These are phyloP conservation scores for Saururus chinensis DNA, from an alignment of 164 flowering plant species.

Conservation along the genomic window DNA sequence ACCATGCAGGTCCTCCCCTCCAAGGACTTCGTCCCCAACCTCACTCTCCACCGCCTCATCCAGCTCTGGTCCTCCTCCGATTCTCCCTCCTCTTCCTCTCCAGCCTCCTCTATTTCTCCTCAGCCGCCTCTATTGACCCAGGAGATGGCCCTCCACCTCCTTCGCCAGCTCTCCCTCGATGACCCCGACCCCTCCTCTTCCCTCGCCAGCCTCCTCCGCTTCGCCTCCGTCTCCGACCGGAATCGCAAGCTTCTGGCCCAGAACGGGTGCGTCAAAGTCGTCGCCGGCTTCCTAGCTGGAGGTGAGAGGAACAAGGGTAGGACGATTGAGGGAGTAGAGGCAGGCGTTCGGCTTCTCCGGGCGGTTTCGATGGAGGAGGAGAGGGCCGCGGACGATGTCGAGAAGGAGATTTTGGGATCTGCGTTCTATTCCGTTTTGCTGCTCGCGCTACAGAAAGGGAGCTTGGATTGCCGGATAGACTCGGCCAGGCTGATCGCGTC, in stretches of 20 bases:
- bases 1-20: constrained; percentile 76
- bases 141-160: neutral
- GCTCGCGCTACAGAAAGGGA: constrained; percentile 25
- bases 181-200: neutral
- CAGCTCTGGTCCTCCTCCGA: constrained; percentile 65
- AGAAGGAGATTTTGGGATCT: neutral
- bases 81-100: neutral
- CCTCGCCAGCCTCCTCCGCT: constrained; percentile 13
- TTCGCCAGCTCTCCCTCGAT: neutral
- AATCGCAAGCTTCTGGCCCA: constrained; percentile 32
- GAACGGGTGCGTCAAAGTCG: constrained; percentile 27
- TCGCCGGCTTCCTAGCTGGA: constrained; percentile 24
- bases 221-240: constrained; percentile 32
- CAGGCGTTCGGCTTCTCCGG: constrained; percentile 22
- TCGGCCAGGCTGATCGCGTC: constrained; percentile 32
- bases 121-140: neutral
- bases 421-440: constrained; percentile 18
- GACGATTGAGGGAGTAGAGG: constrained; percentile 15
- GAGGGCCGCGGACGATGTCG: neutral
- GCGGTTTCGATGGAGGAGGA: constrained; percentile 15
- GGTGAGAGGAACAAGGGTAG: neutral
- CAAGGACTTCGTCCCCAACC: constrained; percentile 72
- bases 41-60: constrained; percentile 71
- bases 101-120: too few relatives aligned
- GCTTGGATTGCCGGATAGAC: constrained; percentile 24